Base-by-base conservation (phyloP, 225 moss, liverwort and hornwort genomes). In the Thuidium tamariscinum region DNA sequence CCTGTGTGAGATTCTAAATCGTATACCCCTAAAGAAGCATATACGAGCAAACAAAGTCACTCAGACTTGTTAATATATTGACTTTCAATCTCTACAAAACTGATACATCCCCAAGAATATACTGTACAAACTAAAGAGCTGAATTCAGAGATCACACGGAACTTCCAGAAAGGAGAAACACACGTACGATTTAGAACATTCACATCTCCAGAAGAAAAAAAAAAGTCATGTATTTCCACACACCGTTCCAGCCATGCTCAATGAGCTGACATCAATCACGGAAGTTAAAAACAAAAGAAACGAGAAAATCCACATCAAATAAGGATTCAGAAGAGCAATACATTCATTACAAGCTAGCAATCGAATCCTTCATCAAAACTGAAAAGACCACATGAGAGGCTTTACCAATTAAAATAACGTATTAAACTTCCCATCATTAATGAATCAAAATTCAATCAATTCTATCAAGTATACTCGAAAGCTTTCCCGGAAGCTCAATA, bases 141-240 rank as follows among this genome's bases (percentile, higher is more conserved):
- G 93, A 80, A 95, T 89, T 79, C 88, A 91, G 78, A 95, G 87
- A 88, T 93, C 91, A 80, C 87, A 93, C 48, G 90, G 55, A 54
- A 25, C 55, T 76, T 52, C 76, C 76, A 36, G 55, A 55, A 25
- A 76, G 76, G 89, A 87, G 81, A 30, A 42, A 30, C 19, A 42
- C 29, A 9, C 29, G 42, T 56, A 56, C 73, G 67, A 83, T 91
- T 89, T 65, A 82, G 85, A 85, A 69, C 34, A 83, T 37, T 83
- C 64, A 89, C 72, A 73, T 67, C 66, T 41, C 44, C 13, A 84
- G 9, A 76, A 75, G 30, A 30, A 41, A 20, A 42, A 87, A 69
- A 13, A 54, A 7, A 48, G 54, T 56, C 70, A 41, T 70, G 46
- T 20, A 7, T 61, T 73, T 44, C 77, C 44, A 59, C 83, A 73